phyloP scores from a whole-genome alignment of 2,329 filamentous ascomycete species.

The Plenodomus lindquistii region DNA sequence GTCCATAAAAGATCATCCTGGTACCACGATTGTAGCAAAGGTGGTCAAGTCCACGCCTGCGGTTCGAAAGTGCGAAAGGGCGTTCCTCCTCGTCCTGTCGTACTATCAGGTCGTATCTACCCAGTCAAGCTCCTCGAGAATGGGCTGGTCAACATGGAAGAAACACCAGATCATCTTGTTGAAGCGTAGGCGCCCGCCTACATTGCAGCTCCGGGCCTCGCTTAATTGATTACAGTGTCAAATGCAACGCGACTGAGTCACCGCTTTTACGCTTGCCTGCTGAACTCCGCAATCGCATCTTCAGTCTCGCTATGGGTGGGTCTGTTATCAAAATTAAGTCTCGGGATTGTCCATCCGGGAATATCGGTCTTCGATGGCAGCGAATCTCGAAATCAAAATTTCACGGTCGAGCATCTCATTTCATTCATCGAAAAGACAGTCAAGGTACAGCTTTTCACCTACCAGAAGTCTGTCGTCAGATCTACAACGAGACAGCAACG shows the following conservation, averaged over 20 bases:
- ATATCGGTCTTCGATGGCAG: too few species aligned
- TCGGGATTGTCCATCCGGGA: background rate
- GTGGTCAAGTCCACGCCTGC: too few species aligned
- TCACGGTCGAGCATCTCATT: background rate
- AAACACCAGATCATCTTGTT: constrained; percentile 1
- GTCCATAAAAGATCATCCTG: too few species aligned
- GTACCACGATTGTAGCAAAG: too few species aligned
- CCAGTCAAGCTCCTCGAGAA: background rate
- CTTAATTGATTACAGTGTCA: too few species aligned
- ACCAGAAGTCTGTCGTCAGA: background rate
- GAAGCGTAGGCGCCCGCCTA: too few species aligned
- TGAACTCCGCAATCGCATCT: constrained; percentile 16
- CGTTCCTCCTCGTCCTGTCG: too few species aligned
- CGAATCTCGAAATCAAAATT: background rate
- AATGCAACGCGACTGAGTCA: too few species aligned
- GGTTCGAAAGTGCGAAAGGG: too few species aligned
- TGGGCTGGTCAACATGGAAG: constrained; percentile 2
- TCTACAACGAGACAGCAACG: background rate
- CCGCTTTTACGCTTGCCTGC: constrained; percentile 14
- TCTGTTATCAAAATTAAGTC: constrained; percentile 10
- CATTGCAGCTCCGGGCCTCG: too few species aligned
- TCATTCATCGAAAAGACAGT: too few species aligned
- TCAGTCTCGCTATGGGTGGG: constrained; percentile 18
- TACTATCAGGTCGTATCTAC: background rate
- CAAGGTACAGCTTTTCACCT: background rate